Evolutionary conservation across 225 moss, liverwort and hornwort genomes (phyloP).

Genomic region (Lunularia cruciata): DNA sequence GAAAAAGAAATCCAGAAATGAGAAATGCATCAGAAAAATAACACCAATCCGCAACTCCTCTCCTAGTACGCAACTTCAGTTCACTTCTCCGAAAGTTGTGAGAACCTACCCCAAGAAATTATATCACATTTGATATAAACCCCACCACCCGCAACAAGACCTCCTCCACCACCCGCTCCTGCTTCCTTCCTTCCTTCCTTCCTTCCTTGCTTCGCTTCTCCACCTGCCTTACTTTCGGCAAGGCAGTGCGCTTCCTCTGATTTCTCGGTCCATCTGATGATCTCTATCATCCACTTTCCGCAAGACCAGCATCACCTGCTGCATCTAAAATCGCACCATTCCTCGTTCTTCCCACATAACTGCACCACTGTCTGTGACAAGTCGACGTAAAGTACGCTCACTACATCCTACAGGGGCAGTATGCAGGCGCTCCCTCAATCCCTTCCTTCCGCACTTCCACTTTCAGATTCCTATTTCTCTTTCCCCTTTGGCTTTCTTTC

Average conservation of each 20-base stretch:
- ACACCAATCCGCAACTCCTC: background rate
- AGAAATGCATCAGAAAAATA: slow-evolving; percentile 1
- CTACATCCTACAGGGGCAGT: no score
- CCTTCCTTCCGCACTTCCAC: no score
- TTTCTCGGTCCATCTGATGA: background rate
- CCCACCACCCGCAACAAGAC: slow-evolving; percentile 4
- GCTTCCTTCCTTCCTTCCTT: background rate
- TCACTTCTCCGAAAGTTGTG: background rate
- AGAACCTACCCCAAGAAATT: slow-evolving; percentile 19
- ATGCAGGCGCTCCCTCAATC: no score
- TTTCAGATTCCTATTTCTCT: no score
- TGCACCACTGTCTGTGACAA: no score
- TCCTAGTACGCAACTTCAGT: background rate
- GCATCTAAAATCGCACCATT: no score
- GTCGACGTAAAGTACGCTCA: no score
- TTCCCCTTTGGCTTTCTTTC: no score
- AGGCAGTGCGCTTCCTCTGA: background rate
- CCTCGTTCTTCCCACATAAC: no score
- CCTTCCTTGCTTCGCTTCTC: background rate
- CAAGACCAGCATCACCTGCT: no score
- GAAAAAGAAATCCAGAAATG: background rate
- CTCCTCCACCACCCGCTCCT: background rate
- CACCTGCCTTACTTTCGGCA: background rate
- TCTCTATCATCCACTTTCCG: background rate
- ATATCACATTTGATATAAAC: slow-evolving; percentile 10